These are phyloP conservation scores for Tuctoria greenei DNA, from an alignment of 176 grass and related monocot genomes.

Conservation along the genomic window DNA sequence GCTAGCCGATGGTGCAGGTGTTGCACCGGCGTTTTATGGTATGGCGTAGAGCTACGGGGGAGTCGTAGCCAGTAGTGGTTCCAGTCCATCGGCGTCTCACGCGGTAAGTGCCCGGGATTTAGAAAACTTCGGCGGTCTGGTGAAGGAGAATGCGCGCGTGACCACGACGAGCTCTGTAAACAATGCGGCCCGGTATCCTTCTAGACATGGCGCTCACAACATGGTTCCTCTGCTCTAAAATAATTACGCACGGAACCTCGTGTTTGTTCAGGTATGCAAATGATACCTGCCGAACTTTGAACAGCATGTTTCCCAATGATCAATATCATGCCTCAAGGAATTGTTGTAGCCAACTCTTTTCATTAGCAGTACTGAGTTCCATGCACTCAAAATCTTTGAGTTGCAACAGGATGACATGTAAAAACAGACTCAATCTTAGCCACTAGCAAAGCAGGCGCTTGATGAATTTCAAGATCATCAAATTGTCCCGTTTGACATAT, in stretches of 20 bases:
- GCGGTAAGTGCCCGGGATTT: slow-evolving; percentile 56
- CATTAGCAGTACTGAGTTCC: background rate
- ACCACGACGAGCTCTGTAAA: slow-evolving; percentile 31
- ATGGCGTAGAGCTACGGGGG: too few relatives aligned
- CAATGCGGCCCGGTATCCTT: slow-evolving; percentile 29
- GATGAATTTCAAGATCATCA: background rate
- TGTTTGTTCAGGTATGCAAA: background rate
- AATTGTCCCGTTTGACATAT: background rate
- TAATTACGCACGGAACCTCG: background rate
- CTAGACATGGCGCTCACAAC: slow-evolving; percentile 39
- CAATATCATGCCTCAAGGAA: background rate
- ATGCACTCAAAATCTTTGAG: background rate
- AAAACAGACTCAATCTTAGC: background rate
- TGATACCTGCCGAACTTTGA: background rate
- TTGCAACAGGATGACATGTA: background rate
- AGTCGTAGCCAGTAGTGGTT: slow-evolving; percentile 8
- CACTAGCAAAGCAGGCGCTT: background rate
- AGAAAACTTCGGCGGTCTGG: slow-evolving; percentile 45
- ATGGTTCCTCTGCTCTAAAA: background rate
- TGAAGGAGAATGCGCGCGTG: slow-evolving; percentile 21
- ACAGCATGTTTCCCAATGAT: background rate
- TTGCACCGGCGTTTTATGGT: slow-evolving; percentile 19
- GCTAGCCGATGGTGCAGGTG: background rate
- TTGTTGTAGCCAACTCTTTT: background rate
- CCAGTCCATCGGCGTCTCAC: slow-evolving; percentile 40